Conservation (phyloP, 257 asterid genomes). For the Paulownia fortunei region DNA sequence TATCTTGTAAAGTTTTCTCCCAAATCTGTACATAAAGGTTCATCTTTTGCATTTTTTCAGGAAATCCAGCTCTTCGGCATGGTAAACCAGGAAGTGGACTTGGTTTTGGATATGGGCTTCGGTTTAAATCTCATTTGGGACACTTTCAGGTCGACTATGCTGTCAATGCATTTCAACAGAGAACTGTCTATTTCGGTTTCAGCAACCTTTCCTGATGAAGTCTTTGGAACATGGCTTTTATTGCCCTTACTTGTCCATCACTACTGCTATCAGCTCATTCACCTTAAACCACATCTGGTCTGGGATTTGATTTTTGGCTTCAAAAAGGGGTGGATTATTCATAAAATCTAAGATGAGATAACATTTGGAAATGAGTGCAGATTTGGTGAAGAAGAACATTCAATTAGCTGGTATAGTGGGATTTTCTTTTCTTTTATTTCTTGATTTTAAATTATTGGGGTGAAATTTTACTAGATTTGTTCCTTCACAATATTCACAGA, state of each 20-base stretch:
- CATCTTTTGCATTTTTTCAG: slow-evolving; percentile 41
- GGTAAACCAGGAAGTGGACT: slow-evolving; percentile 92
- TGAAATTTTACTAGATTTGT: background rate
- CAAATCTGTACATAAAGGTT: background rate
- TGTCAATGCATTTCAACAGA: slow-evolving; percentile 76
- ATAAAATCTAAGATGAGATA: background rate
- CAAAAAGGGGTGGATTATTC: background rate
- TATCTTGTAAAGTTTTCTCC: background rate
- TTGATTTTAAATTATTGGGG: slow-evolving; percentile 6
- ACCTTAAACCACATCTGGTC: background rate
- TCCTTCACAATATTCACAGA: background rate
- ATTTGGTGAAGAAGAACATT: slow-evolving; percentile 17
- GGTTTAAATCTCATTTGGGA: slow-evolving; percentile 80
- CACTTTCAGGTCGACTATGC: slow-evolving; percentile 86
- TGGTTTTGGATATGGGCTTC: slow-evolving; percentile 85
- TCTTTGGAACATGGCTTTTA: background rate
- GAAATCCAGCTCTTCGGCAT: slow-evolving; percentile 86
- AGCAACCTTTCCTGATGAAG: slow-evolving; percentile 59
- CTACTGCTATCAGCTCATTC: too few relatives aligned
- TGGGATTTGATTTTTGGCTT: background rate
- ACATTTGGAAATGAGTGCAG: slow-evolving; percentile 21
- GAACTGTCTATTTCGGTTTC: slow-evolving; percentile 78
- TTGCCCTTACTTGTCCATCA: too few relatives aligned
- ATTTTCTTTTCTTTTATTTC: background rate
- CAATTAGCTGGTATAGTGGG: slow-evolving; percentile 13